These are phyloP conservation scores for Lentinula raphanica DNA, from an alignment of 768 basidiomycete species.

Conservation along the genomic window DNA sequence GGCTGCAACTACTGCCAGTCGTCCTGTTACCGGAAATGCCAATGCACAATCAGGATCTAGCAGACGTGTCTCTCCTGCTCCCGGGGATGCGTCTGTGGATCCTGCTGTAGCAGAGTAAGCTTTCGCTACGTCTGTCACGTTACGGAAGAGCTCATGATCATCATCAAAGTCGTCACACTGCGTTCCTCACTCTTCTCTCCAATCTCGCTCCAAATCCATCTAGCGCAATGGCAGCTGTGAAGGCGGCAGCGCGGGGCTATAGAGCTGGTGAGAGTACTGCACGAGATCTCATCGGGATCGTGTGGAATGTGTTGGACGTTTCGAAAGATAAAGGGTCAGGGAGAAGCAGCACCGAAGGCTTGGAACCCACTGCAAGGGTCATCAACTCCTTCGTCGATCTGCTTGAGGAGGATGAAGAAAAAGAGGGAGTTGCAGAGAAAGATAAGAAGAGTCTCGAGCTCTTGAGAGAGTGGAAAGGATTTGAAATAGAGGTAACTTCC, in stretches of 20 bases:
- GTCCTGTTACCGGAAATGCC: not conserved
- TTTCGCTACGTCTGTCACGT: no score
- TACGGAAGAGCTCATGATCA: no score
- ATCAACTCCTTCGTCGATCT: constrained; percentile 72
- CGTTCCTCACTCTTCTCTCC: constrained; percentile 19
- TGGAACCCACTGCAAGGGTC: constrained; percentile 73
- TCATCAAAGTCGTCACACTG: constrained; percentile 37
- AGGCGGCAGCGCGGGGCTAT: constrained; percentile 76
- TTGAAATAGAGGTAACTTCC: constrained; percentile 55
- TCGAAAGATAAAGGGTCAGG: not conserved
- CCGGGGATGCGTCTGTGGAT: constrained; percentile 30
- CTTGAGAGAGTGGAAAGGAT: constrained; percentile 74
- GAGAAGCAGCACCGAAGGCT: not conserved
- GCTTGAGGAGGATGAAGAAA: constrained; percentile 66
- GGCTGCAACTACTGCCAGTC: not conserved
- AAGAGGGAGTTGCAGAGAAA: not conserved
- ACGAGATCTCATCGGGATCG: constrained; percentile 78
- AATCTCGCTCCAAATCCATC: constrained; percentile 51
- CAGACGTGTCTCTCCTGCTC: constrained; percentile 26
- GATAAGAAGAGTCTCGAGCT: constrained; percentile 63
- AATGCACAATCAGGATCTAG: constrained; percentile 13
- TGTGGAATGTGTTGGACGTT: constrained; percentile 72
- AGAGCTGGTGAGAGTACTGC: constrained; percentile 71
- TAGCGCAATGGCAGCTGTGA: constrained; percentile 54
- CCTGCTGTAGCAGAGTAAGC: constrained; percentile 53